Percentiles rank a stretch among this genome's conserved stretches.
Conservation (phyloP, 441 rosid species). For the Gossypium trilobum region DNA sequence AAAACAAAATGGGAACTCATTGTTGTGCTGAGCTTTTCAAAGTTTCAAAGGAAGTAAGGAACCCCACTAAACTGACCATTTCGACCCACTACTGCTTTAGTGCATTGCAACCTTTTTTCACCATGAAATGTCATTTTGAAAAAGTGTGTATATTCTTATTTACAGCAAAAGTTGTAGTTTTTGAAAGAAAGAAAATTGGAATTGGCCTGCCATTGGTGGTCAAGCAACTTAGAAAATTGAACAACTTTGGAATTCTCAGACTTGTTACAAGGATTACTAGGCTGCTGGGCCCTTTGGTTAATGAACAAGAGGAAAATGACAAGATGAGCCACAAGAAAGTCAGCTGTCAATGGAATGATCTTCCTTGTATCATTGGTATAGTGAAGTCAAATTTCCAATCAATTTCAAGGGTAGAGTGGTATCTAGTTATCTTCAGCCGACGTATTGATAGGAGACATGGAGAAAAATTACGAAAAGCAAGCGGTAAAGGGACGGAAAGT, state of each 20-base stretch:
- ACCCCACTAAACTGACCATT: constrained; percentile 9
- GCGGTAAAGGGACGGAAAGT: neutral
- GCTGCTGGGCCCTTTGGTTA: too few species aligned
- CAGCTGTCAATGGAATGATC: constrained; percentile 2
- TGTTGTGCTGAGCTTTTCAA: neutral
- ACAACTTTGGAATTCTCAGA: neutral
- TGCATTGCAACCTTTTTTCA: neutral
- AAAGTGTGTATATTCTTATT: neutral
- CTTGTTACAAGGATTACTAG: neutral
- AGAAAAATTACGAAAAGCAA: neutral
- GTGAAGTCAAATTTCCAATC: neutral
- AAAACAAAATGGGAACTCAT: neutral
- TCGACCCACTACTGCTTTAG: neutral
- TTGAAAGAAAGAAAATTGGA: neutral
- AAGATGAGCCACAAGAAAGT: neutral
- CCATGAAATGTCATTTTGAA: neutral
- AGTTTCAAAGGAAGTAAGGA: neutral
- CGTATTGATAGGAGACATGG: neutral
- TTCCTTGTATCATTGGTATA: constrained; percentile 1
- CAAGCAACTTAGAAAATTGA: neutral
- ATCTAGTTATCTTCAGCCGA: neutral
- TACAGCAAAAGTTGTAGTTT: neutral
- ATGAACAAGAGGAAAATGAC: neutral
- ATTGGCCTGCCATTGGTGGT: neutral
- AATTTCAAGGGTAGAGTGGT: neutral